phyloP scores from a whole-genome alignment of 2,329 filamentous ascomycete genomes.

The Colletotrichum horii region DNA sequence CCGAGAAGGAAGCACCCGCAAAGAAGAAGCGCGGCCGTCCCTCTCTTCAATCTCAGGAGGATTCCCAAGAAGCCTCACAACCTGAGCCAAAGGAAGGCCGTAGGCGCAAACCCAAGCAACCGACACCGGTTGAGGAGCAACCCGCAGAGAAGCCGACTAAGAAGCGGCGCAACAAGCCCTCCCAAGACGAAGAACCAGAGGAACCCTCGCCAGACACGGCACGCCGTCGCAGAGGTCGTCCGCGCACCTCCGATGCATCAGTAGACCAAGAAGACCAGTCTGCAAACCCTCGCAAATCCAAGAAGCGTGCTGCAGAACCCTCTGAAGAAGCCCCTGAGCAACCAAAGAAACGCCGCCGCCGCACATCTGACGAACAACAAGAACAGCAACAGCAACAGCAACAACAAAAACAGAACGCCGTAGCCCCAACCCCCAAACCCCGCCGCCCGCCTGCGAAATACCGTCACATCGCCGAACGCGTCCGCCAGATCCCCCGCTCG shows the following conservation, averaged over 20 bases:
- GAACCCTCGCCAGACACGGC: constrained; percentile 10
- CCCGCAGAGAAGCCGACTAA: neutral
- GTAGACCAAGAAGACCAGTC: constrained; percentile 23
- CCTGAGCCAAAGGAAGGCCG: neutral
- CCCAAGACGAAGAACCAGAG: constrained; percentile 1
- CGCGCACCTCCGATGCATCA: constrained; percentile 6
- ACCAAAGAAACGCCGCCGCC: constrained; percentile 11
- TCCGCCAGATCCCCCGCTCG: constrained; percentile 61
- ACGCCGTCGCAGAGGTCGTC: constrained; percentile 21
- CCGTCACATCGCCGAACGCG: constrained; percentile 56
- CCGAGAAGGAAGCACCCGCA: neutral
- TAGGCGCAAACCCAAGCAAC: neutral
- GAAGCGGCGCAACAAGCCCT: neutral
- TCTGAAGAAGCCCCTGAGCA: neutral
- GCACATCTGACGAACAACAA: constrained; percentile 5
- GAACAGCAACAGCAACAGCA: neutral
- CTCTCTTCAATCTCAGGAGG: constrained; percentile 8
- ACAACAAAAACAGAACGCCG: neutral
- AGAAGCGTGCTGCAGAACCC: constrained; percentile 1
- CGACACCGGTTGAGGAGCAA: neutral
- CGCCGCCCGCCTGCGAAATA: constrained; percentile 42
- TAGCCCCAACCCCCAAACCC: neutral
- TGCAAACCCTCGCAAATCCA: neutral
- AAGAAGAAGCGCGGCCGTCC: constrained; percentile 2
- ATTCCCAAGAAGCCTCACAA: neutral